These are phyloP conservation scores for Thraustotheca clavata DNA, from an alignment of 352 stramenopile species.

Conservation along the genomic window DNA sequence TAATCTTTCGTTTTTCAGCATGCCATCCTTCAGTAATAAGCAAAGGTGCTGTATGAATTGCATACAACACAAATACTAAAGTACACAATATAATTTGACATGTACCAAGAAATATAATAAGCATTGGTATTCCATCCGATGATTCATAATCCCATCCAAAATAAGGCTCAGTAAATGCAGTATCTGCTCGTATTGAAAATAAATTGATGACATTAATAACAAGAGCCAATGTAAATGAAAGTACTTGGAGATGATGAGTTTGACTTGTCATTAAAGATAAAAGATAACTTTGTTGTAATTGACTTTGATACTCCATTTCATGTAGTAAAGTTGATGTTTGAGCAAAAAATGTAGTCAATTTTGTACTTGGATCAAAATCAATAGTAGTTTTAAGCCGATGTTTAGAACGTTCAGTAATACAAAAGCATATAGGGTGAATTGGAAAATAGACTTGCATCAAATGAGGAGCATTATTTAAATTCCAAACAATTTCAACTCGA, in stretches of 20 bases:
- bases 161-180: neutral
- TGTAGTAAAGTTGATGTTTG: slow-evolving; percentile 59
- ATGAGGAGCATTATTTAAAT: neutral
- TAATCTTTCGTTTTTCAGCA: neutral
- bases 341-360: slow-evolving; percentile 58
- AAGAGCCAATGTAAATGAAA: slow-evolving; percentile 44
- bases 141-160: neutral
- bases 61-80: neutral
- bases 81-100: neutral
- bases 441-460: slow-evolving; percentile 67
- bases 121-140: neutral
- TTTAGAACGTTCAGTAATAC: slow-evolving; percentile 64
- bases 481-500: slow-evolving; percentile 59
- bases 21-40: slow-evolving; percentile 8
- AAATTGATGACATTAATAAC: slow-evolving; percentile 56
- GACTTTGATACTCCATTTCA: slow-evolving; percentile 64
- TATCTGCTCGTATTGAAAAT: slow-evolving; percentile 26
- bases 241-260: slow-evolving; percentile 38
- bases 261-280: slow-evolving; percentile 33
- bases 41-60: neutral
- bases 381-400: slow-evolving; percentile 61
- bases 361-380: slow-evolving; percentile 36
- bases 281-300: slow-evolving; percentile 30
- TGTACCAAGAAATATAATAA: neutral
- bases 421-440: slow-evolving; percentile 65